Percentiles rank a stretch among this genome's conserved stretches.
Conservation (phyloP, 495 filamentous ascomycete species). For the Aspergillus taichungensis region DNA sequence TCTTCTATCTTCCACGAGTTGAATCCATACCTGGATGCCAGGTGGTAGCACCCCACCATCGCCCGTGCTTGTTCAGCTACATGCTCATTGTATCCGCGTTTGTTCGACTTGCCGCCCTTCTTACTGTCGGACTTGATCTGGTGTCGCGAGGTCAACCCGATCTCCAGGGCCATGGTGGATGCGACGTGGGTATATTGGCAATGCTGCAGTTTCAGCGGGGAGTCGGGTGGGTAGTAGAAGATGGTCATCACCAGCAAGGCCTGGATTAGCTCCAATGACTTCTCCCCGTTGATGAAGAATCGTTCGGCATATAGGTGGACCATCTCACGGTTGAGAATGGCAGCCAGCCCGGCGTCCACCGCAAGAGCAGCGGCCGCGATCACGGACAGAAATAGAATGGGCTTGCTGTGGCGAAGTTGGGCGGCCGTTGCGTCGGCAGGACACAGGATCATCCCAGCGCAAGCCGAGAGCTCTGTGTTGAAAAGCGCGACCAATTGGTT, state of each 20-base stretch:
- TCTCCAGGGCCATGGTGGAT: slow-evolving; percentile 45
- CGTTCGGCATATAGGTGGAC: slow-evolving; percentile 37
- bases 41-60: slow-evolving; percentile 39
- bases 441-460: slow-evolving; percentile 37
- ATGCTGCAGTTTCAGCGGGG: slow-evolving; percentile 39
- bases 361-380: slow-evolving; percentile 39
- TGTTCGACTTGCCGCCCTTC: slow-evolving; percentile 13
- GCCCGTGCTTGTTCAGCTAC: slow-evolving; percentile 37
- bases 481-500: slow-evolving; percentile 35
- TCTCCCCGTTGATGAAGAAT: slow-evolving; percentile 42
- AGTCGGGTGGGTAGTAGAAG: slow-evolving; percentile 42
- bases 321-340: slow-evolving; percentile 38
- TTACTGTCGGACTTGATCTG: slow-evolving; percentile 11
- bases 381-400: slow-evolving; percentile 41
- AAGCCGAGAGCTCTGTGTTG: slow-evolving; percentile 30
- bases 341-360: slow-evolving; percentile 32
- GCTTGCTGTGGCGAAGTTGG: slow-evolving; percentile 35
- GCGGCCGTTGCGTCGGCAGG: slow-evolving; percentile 27
- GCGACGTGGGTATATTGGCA: slow-evolving; percentile 50
- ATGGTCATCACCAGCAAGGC: slow-evolving; percentile 39
- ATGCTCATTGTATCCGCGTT: slow-evolving; percentile 20
- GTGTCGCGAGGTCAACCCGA: slow-evolving; percentile 36
- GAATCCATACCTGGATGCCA: slow-evolving; percentile 31
- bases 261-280: slow-evolving; percentile 46
- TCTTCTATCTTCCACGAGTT: background rate